Percentiles rank a stretch among this genome's conserved stretches.
Evolutionary conservation across 345 rosid species (phyloP).

Genomic region (Durio zibethinus): DNA sequence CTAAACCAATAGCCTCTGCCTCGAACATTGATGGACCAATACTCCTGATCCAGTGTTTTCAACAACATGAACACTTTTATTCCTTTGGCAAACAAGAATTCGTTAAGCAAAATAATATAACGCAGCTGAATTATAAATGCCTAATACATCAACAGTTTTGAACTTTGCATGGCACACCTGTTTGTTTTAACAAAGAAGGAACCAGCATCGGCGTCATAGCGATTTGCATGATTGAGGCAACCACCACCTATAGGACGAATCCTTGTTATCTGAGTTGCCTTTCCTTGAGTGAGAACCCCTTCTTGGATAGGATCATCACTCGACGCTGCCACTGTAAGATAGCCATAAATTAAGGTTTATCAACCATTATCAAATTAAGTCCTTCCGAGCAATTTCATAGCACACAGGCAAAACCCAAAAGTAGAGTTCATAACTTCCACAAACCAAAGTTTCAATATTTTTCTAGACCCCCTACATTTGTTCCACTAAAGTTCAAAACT

Average conservation of each 20-base stretch:
- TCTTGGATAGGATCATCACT: slow-evolving; percentile 77
- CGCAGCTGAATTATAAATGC: background rate
- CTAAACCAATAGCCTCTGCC: slow-evolving; percentile 87
- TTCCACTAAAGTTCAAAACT: background rate
- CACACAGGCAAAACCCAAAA: slow-evolving; percentile 7
- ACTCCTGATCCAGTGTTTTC: slow-evolving; percentile 43
- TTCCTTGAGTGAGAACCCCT: slow-evolving; percentile 88
- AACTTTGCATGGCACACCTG: slow-evolving; percentile 37
- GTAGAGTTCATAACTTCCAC: background rate
- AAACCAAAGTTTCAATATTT: background rate
- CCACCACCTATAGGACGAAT: slow-evolving; percentile 86
- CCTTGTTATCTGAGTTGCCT: slow-evolving; percentile 63
- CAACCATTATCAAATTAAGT: slow-evolving; percentile 11
- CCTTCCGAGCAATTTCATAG: background rate
- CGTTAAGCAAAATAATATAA: background rate
- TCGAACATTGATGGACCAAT: slow-evolving; percentile 88
- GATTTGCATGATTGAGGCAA: slow-evolving; percentile 76
- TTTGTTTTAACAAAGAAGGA: slow-evolving; percentile 88
- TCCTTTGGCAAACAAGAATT: background rate
- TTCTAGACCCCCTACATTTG: background rate
- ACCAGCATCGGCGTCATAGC: slow-evolving; percentile 76
- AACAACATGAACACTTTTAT: slow-evolving; percentile 13
- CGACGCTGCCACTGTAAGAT: slow-evolving; percentile 59
- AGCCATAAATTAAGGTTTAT: slow-evolving; percentile 12
- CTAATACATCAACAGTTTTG: background rate